A percentile compares a stretch with the other conserved stretches of the same genome.
These are phyloP conservation scores for Trifolium repens DNA, from an alignment of 306 rosid species.

Conservation along the genomic window DNA sequence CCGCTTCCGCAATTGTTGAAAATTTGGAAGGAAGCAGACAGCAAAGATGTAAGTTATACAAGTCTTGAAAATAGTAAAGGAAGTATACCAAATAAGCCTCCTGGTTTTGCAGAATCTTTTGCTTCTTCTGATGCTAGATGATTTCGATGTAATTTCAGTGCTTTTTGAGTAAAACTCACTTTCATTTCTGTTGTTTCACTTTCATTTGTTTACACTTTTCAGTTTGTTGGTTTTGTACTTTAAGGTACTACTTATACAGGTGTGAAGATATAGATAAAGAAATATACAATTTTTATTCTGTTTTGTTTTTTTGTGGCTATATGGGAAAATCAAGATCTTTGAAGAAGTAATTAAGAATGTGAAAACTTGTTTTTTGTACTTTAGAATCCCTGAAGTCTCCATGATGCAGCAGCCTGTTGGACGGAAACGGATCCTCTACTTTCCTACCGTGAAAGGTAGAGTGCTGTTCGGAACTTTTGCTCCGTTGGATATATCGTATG, in stretches of 20 bases:
- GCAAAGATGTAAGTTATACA: constrained; percentile 48
- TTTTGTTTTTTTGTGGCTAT: not conserved
- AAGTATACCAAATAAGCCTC: constrained; percentile 71
- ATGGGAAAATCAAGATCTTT: not conserved
- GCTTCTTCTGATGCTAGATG: constrained; percentile 71
- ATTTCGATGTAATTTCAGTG: constrained; percentile 37
- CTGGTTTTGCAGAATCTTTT: constrained; percentile 74
- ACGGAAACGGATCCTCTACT: no score
- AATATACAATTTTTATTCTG: constrained; percentile 6
- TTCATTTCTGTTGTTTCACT: not conserved
- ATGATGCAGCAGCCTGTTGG: no score
- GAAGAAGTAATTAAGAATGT: no score
- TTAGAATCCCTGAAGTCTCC: no score
- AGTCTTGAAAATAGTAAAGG: constrained; percentile 63
- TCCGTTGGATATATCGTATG: no score
- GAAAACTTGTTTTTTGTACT: no score
- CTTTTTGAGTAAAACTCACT: not conserved
- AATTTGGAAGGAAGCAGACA: constrained; percentile 72
- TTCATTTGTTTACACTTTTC: not conserved
- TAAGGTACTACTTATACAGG: constrained; percentile 11
- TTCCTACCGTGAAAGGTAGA: no score
- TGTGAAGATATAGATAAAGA: constrained; percentile 27
- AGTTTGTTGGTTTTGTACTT: not conserved
- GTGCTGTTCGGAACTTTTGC: no score
- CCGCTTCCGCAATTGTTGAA: constrained; percentile 77